Conservation (phyloP, 257 asterid species). For the Ligustrum vulgare region DNA sequence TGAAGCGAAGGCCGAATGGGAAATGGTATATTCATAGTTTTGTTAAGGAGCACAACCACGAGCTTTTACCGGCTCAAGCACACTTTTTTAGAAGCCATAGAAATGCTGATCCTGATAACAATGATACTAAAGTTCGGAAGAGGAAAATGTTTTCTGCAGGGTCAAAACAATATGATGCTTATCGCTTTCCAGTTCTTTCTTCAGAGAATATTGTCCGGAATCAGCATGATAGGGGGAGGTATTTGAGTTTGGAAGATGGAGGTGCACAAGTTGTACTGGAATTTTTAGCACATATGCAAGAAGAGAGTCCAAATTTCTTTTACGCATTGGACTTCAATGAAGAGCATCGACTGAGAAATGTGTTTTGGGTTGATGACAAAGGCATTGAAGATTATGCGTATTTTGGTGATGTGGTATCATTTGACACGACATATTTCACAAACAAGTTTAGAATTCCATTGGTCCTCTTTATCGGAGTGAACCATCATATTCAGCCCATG, state of each 20-base stretch:
- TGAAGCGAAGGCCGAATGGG: conserved; percentile 66
- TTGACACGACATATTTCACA: conserved; percentile 62
- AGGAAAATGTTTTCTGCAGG: conserved; percentile 49
- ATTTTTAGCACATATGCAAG: conserved; percentile 68
- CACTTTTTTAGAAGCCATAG: conserved; percentile 91
- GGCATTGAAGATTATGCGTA: conserved; percentile 68
- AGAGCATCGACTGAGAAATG: conserved; percentile 79
- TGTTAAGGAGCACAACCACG: conserved; percentile 87
- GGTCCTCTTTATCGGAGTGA: conserved; percentile 82
- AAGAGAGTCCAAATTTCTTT: conserved; percentile 73
- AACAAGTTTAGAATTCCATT: conserved; percentile 72
- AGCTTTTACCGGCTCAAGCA: conserved; percentile 84
- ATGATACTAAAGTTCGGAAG: conserved; percentile 60
- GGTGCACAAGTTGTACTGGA: conserved; percentile 75
- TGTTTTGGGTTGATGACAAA: conserved; percentile 93
- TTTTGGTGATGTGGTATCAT: conserved; percentile 75
- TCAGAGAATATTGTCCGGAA: conserved; percentile 59
- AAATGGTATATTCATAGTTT: conserved; percentile 87
- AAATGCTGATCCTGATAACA: conserved; percentile 47
- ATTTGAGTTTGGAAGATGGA: conserved; percentile 75
- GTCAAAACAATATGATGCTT: conserved; percentile 50
- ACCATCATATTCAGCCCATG: conserved; percentile 79
- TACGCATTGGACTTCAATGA: conserved; percentile 82
- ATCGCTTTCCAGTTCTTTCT: conserved; percentile 55
- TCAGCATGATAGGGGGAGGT: conserved; percentile 84